Conservation (phyloP, 192 early-diverging fungal genomes). For the Entomortierella lignicola region DNA sequence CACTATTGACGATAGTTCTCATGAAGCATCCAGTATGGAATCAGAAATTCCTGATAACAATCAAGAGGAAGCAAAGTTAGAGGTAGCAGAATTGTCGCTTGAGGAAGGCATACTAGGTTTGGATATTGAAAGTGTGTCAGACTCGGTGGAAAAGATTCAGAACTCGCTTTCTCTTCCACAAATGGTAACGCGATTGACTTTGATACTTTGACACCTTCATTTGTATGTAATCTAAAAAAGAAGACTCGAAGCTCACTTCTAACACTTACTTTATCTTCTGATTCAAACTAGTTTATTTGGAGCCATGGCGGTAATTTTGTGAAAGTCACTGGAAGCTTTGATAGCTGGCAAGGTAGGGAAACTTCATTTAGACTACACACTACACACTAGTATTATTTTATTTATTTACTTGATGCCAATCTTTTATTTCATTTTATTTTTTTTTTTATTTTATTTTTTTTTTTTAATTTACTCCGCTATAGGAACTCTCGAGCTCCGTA, state of each 20-base stretch:
- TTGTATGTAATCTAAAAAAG: too few relatives aligned
- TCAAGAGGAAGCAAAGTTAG: neutral
- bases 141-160: neutral
- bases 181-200: neutral
- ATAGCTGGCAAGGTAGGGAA: conserved; percentile 52
- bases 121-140: neutral
- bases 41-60: neutral
- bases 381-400: too few relatives aligned
- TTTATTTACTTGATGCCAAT: too few relatives aligned
- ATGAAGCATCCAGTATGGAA: neutral
- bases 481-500: conserved; percentile 32
- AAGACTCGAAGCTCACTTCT: neutral
- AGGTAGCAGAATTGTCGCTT: neutral
- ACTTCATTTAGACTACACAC: too few relatives aligned
- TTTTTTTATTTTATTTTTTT: neutral
- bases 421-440: neutral
- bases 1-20: neutral
- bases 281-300: conserved; percentile 54
- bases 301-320: conserved; percentile 51
- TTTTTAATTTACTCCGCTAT: neutral
- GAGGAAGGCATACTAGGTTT: neutral
- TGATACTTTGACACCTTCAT: neutral
- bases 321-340: conserved; percentile 55
- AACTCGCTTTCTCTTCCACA: neutral
- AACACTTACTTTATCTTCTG: neutral